These are phyloP conservation scores for Alternaria gansuensis DNA, from an alignment of 2,329 filamentous ascomycete genomes.

Conservation along the genomic window DNA sequence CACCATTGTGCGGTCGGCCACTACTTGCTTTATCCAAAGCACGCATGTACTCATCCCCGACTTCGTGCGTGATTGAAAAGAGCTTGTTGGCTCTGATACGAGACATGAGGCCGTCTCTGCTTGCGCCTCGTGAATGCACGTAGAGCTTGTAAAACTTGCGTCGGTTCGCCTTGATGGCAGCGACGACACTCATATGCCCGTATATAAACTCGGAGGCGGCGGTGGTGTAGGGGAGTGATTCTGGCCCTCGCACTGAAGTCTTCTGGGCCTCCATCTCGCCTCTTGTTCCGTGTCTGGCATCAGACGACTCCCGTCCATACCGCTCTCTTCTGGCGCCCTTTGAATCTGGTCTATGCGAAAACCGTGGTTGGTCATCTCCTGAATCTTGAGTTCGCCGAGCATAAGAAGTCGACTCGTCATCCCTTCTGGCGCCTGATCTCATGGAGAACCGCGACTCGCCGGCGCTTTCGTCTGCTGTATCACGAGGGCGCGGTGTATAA, in stretches of 20 bases:
- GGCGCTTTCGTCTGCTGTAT: background rate
- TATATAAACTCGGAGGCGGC: constrained; percentile 93
- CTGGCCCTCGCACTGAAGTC: constrained; percentile 14
- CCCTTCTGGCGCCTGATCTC: background rate
- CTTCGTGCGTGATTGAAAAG: constrained; percentile 54
- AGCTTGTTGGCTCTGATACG: constrained; percentile 31
- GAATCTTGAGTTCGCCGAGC: background rate
- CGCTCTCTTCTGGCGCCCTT: constrained; percentile 16
- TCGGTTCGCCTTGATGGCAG: constrained; percentile 73
- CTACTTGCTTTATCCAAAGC: constrained; percentile 84
- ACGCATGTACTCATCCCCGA: constrained; percentile 69
- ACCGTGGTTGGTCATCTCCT: constrained; percentile 3
- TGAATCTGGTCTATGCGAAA: constrained; percentile 15
- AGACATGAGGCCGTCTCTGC: constrained; percentile 32
- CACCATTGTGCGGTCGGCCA: constrained; percentile 87
- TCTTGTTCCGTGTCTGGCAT: background rate
- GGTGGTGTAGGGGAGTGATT: constrained; percentile 74
- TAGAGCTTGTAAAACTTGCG: constrained; percentile 88
- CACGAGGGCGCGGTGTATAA: background rate
- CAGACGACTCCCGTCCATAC: background rate
- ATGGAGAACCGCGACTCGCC: background rate
- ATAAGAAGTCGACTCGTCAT: background rate
- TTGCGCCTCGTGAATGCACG: constrained; percentile 56
- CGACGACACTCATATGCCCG: constrained; percentile 80
- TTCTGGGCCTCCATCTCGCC: background rate